Evolutionary conservation across 345 rosid genomes (phyloP), one percentile per base, ranked within the genome.

Genomic region (Turnera subulata): DNA sequence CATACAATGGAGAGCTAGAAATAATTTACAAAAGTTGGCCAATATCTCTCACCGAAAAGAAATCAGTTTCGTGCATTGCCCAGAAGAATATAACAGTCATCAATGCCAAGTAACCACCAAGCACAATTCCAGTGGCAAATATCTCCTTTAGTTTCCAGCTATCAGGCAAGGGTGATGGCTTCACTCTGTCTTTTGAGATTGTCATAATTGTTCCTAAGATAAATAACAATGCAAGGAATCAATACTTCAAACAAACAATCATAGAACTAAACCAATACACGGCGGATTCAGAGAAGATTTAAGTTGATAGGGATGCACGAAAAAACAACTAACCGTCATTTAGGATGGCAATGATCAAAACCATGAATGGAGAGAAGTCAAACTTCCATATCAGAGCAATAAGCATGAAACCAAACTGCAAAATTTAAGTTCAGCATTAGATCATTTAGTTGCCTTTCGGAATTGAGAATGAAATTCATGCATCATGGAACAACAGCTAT

Each of bases 361-460:
- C 70, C 75, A 70, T 70, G 62, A 70, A 70, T 42, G 75, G 75
- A 25, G 75, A 64, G 62, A 64, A 70, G 54, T 70, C 69, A 26
- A 32, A 64, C 60, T 64, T 64, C 64, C 64, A 70, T 43, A 70
- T 64, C 45, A 70, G 53, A 47, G 69, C 69, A 55, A 70, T 61
- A 35, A 70, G 53, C 70, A 70, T 29, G 62, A 70, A 70, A 33
- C 75, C 75, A 21, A 64, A 64, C 71, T 59, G 65, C 71, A 32
- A 38, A 46, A 53, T 51, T 45, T 32, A 20, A 33, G 11, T 23
- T 43, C 24, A 51, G 9, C 21, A 6, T 20, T 6, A 43, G 43
- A 15, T 43, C 11, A 43, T 15, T 43, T 52, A 9, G 32, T 15
- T 32, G 16, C 46, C 0, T 1, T 20, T 14, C 8, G 13, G 14